Conservation (phyloP, 768 basidiomycete species). For the Macrolepiota dolichaula region DNA sequence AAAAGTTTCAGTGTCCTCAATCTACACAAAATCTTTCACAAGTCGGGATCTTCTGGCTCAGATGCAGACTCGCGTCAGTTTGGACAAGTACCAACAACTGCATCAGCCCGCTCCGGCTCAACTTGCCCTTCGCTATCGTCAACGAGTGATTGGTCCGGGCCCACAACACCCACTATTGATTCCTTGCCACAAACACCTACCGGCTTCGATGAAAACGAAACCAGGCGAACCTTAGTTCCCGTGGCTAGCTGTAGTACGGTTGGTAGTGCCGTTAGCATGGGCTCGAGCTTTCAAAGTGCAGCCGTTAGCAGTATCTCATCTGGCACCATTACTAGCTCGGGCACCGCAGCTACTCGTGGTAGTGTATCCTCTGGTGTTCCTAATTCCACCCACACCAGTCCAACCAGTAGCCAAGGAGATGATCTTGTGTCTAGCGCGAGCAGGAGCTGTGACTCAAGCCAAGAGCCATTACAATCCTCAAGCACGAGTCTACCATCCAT, state of each 20-base stretch:
- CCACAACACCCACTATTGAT: constrained; percentile 19
- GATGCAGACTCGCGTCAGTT: background rate
- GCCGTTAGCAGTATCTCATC: background rate
- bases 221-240: constrained; percentile 8
- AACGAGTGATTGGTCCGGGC: constrained; percentile 18
- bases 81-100: constrained; percentile 9
- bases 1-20: constrained; percentile 35
- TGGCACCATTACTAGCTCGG: background rate
- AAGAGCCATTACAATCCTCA: background rate
- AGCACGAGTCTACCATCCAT: background rate
- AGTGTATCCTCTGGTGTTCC: background rate
- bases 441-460: background rate
- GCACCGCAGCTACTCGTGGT: background rate
- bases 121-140: constrained; percentile 18
- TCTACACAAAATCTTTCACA: constrained; percentile 33
- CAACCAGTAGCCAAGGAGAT: background rate
- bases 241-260: constrained; percentile 12
- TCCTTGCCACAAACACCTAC: constrained; percentile 32
- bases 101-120: constrained; percentile 11
- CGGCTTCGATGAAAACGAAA: constrained; percentile 20
- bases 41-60: background rate
- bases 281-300: constrained; percentile 4
- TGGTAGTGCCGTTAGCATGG: background rate
- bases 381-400: background rate
- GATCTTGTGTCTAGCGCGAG: background rate